phyloP scores from a whole-genome alignment of 495 filamentous ascomycete species.

The Elasticomyces elasticus region DNA sequence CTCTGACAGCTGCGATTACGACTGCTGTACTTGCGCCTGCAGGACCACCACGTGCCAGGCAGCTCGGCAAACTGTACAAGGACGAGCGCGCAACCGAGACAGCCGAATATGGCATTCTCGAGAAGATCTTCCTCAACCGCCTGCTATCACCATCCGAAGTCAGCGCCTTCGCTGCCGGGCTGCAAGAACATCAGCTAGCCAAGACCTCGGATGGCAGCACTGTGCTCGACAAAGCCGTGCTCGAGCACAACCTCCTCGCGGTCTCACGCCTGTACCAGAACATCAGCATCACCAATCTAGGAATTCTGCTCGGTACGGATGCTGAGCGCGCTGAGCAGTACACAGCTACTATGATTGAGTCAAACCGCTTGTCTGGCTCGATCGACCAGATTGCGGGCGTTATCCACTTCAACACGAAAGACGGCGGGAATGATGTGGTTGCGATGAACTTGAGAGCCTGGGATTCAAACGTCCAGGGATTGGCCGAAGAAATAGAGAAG shows the following conservation, averaged over 20 bases:
- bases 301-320: slow-evolving; percentile 62
- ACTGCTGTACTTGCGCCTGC: slow-evolving; percentile 93
- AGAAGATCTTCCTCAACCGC: slow-evolving; percentile 95
- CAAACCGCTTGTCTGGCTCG: slow-evolving; percentile 70
- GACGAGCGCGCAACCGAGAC: slow-evolving; percentile 73
- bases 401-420: slow-evolving; percentile 58
- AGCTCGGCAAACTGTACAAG: slow-evolving; percentile 78
- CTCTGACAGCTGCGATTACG: slow-evolving; percentile 77
- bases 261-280: slow-evolving; percentile 82
- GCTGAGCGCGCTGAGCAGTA: slow-evolving; percentile 81
- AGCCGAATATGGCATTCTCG: slow-evolving; percentile 76
- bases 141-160: slow-evolving; percentile 73
- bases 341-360: slow-evolving; percentile 91
- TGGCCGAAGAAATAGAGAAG: slow-evolving; percentile 82
- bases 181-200: slow-evolving; percentile 82
- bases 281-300: slow-evolving; percentile 71
- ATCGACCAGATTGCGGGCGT: slow-evolving; percentile 91
- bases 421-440: slow-evolving; percentile 34
- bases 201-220: slow-evolving; percentile 80
- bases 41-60: slow-evolving; percentile 70
- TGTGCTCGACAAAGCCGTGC: slow-evolving; percentile 85
- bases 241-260: slow-evolving; percentile 89
- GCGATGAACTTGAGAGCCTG: slow-evolving; percentile 68
- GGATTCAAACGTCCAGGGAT: slow-evolving; percentile 75
- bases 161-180: slow-evolving; percentile 65